phyloP scores from a whole-genome alignment of 441 rosid species.

The Lepidium campestre region DNA sequence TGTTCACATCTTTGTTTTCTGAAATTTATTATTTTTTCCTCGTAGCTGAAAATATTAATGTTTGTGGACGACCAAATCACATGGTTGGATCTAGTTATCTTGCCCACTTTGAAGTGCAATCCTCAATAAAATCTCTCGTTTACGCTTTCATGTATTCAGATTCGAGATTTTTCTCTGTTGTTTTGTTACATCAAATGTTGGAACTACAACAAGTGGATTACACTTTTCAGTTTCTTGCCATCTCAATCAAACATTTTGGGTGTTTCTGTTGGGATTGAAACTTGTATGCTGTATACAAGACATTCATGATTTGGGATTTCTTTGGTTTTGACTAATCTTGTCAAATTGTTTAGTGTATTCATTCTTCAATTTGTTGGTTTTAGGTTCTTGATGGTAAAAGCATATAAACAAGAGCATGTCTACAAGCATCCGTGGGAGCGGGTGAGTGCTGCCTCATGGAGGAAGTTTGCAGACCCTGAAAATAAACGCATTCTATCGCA shows the following conservation, averaged over 20 bases:
- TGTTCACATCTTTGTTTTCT: neutral
- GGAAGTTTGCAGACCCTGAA: conserved; percentile 89
- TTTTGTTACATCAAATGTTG: too few relatives aligned
- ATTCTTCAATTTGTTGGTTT: neutral
- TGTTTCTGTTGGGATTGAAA: neutral
- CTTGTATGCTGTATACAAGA: neutral
- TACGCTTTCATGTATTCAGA: neutral
- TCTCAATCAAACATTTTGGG: neutral
- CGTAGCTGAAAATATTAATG: neutral
- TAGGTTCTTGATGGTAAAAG: conserved; percentile 63
- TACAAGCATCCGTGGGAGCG: conserved; percentile 97
- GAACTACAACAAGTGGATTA: too few relatives aligned
- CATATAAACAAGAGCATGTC: conserved; percentile 77
- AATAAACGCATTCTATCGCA: conserved; percentile 82
- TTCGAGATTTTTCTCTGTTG: neutral
- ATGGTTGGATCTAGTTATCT: conserved; percentile 6
- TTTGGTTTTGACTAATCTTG: neutral
- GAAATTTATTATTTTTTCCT: neutral
- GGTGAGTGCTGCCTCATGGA: conserved; percentile 94
- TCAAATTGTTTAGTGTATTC: neutral
- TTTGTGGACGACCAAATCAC: neutral
- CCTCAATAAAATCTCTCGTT: neutral
- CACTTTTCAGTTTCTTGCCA: too few relatives aligned
- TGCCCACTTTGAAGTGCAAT: neutral
- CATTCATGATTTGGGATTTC: neutral